A percentile compares a stretch with the other conserved stretches of the same genome.
Conservation (phyloP, 257 asterid genomes). For the Nicotiana benthamiana region DNA sequence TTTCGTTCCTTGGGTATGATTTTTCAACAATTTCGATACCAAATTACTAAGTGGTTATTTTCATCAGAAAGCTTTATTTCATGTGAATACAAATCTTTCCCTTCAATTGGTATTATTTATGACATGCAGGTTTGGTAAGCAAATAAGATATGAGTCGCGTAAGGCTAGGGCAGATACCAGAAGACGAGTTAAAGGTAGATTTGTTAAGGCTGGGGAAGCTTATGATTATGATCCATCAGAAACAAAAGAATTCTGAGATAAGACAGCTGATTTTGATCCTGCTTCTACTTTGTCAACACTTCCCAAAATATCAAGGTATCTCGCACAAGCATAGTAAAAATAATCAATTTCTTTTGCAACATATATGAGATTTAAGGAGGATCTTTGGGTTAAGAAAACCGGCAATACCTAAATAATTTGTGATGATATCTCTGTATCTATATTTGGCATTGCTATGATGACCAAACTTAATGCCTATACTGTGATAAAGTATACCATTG, state of each 20-base stretch:
- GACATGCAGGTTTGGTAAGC: slow-evolving; percentile 64
- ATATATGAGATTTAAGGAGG: no score
- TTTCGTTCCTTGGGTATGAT: background rate
- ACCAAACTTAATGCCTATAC: background rate
- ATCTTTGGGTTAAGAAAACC: no score
- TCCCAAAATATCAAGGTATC: slow-evolving; percentile 1
- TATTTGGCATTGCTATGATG: background rate
- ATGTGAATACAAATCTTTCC: background rate
- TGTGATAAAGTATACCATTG: background rate
- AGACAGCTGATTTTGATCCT: background rate
- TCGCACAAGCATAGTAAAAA: background rate
- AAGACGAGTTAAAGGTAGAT: slow-evolving; percentile 85
- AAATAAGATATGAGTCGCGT: slow-evolving; percentile 85
- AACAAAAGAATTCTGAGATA: slow-evolving; percentile 26
- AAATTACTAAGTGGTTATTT: background rate
- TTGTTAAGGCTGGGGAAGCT: slow-evolving; percentile 75
- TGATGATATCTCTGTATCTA: background rate
- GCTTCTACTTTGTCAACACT: slow-evolving; percentile 3
- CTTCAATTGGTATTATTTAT: background rate
- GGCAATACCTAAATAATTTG: background rate
- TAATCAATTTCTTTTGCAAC: background rate
- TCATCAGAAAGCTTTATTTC: background rate
- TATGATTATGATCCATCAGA: slow-evolving; percentile 44
- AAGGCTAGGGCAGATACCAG: slow-evolving; percentile 92
- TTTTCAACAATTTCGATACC: background rate